A percentile compares a stretch with the other conserved stretches of the same genome.
phyloP scores from a whole-genome alignment of 2,329 filamentous ascomycete genomes.

The Parastagonospora nodorum region DNA sequence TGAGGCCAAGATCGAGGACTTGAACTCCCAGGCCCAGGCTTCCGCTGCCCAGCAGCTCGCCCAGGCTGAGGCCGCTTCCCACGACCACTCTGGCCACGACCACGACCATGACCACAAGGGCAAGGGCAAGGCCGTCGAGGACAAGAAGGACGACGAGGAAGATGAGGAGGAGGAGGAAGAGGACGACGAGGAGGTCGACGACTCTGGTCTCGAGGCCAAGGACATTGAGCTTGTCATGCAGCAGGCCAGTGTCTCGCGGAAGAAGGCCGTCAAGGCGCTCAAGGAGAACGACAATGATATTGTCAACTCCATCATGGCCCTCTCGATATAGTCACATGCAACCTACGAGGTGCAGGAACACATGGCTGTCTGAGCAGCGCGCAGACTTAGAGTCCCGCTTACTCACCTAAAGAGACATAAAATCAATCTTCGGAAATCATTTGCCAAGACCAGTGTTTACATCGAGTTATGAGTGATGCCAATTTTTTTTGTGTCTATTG shows the following conservation, averaged over 20 bases:
- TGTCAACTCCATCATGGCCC: conserved; percentile 99
- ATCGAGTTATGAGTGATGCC: too few species aligned
- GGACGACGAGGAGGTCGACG: conserved; percentile 94
- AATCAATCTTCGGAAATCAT: conserved; percentile 26
- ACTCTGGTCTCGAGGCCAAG: conserved; percentile 94
- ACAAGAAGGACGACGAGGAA: conserved; percentile 62
- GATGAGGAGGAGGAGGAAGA: conserved; percentile 75
- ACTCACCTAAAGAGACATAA: conserved; percentile 35
- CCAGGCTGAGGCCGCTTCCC: conserved; percentile 67
- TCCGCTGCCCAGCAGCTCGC: conserved; percentile 95
- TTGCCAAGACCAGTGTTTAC: not conserved
- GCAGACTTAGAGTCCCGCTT: conserved; percentile 15
- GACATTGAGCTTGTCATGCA: conserved; percentile 99
- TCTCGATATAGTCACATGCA: conserved; percentile 59
- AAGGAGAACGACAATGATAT: conserved; percentile 99
- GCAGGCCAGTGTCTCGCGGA: conserved; percentile 93
- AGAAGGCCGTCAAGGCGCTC: conserved; percentile 98
- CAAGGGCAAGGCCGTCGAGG: conserved; percentile 73
- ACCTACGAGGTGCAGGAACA: conserved; percentile 17
- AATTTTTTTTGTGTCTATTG: too few species aligned
- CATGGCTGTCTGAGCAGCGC: conserved; percentile 15
- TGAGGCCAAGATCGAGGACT: conserved; percentile 99
- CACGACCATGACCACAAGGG: conserved; percentile 64
- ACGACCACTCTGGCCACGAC: conserved; percentile 74
- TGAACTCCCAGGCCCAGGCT: conserved; percentile 97